A percentile compares a stretch with the other conserved stretches of the same genome.
Conservation (phyloP, 768 basidiomycete genomes). For the Tylopilus felleus region DNA sequence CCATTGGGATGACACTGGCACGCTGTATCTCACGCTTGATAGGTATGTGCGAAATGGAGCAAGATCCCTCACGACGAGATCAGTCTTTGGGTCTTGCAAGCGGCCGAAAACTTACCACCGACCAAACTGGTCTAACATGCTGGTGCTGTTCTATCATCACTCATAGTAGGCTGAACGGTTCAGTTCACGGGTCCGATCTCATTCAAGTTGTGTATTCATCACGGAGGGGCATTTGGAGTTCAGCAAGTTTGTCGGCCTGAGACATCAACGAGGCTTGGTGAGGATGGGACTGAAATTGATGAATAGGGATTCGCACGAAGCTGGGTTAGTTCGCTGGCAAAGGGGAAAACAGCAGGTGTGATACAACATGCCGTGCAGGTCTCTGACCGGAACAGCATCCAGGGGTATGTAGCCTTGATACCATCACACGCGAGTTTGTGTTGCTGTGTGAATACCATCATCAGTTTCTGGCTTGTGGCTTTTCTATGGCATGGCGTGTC, state of each 20-base stretch:
- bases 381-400: no score
- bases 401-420: no score
- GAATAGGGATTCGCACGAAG: no score
- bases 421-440: no score
- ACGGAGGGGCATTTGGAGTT: neutral
- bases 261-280: neutral
- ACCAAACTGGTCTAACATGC: constrained; percentile 18
- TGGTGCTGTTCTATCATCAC: neutral
- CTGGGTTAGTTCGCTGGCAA: no score
- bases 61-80: constrained; percentile 62
- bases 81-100: constrained; percentile 42
- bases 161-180: neutral
- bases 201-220: neutral
- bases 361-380: no score
- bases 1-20: neutral
- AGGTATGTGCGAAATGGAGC: constrained; percentile 53
- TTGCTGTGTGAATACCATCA: no score
- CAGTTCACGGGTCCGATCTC: neutral
- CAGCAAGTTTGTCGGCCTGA: neutral
- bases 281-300: neutral
- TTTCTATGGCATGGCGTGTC: no score
- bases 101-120: constrained; percentile 36
- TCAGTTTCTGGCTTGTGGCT: no score
- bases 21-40: constrained; percentile 7
- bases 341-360: no score